Evolutionary conservation across 2,329 filamentous ascomycete genomes (phyloP), one percentile per base, ranked within the genome.

Genomic region (Proliferodiscus dingleyae): DNA sequence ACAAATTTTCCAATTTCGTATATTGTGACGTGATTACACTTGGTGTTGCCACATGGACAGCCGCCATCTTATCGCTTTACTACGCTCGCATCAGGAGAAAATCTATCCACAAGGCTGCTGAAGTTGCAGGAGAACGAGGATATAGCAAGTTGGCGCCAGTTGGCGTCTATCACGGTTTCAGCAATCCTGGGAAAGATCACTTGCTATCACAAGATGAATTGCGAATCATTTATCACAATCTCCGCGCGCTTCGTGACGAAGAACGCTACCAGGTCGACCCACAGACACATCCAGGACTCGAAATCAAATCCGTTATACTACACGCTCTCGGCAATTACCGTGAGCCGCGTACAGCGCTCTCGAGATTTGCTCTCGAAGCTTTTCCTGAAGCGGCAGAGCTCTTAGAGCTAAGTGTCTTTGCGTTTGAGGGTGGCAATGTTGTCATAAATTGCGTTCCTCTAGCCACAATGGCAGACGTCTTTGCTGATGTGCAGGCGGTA

Each of bases 161-260:
- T 29, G 53, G 53, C 2, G 37, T 37, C 4, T 57, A 55, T 46
- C 51, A 56, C 33, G 41, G 49, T 19, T 54, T 51, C 22, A 50
- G 30, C 22, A 43, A 47, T 24, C 49, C 48, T 56, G 9, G 65
- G 61, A 40, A 57, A 24, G 69, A 75, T 49, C 66, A 66, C 2
- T 63, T 72, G 37, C 72, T 68, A 60, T 75, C 72, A 10, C 73
- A 75, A 52, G 69, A 70, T 44, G 73, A 75, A 47, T 61, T 76
- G n/a, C 64, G 71, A 40, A 68, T 67, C 2, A 67, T 72, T 38
- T 70, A 66, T 44, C 65, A 74, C 33, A 68, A 64, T 28, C 57
- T 73, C 7, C 61, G 61, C 9, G 57, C 64, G n/a, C 62, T 68
- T 2, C 64, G 70, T 1, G 59, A 64, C 13, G 69, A 71, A 29